Base-by-base conservation (phyloP, 305 asterid genomes). In the Vinca major region DNA sequence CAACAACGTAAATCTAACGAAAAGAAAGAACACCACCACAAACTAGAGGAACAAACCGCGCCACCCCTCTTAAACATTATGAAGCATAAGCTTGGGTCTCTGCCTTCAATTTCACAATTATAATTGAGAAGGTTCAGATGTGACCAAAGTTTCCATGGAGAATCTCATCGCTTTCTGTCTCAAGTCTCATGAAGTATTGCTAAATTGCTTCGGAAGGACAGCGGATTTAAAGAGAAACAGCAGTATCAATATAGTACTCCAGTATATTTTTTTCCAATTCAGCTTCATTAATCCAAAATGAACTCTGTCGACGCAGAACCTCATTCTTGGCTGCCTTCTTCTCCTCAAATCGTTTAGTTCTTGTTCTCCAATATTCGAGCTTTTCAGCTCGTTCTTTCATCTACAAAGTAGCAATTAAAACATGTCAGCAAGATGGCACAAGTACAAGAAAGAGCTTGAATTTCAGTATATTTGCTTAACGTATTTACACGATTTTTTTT, bases 291-390 rank as follows among this genome's bases (percentile, higher is more conserved):
- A 81, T 68, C 88, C 88, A 85, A 62, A 66, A 13, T 13, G 90
- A 80, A 71, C 90, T 86, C 67, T 83, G 81, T 44, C 77, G 70
- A 10, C 69, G 81, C 66, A 81, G 40, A 76, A 81, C 79, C 77
- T 91, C 90, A 0, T 70, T 83, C 85, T 85, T 82, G 79, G 78
- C 84, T 70, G 74, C 70, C 84, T 84, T 84, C 81, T 67, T 76
- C 84, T 85, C 89, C 70, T 73, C 64, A 51, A 83, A 17, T 55
- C 77, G 73, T 70, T 71, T 75, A 62, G 77, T 88, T 70, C 94
- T 85, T 80, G 72, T 85, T 70, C 82, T 87, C 96, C 96, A 89
- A 44, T 86, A 88, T 70, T 89, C 94, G 55, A 88, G 92, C 85
- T 89, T 89, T 71, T 83, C 87, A 57, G 80, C 88, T 80, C 94